These are phyloP conservation scores for rapeseed (Brassica napus) DNA, from an alignment of 345 rosid genomes.

Conservation along the genomic window Da-Ae NC_063434.1:2398001-2398500, in stretches of 20 bases:
- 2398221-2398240: constrained; percentile 61
- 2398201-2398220: constrained; percentile 54
- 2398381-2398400: constrained; percentile 42
- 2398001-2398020: background rate
- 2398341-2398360: constrained; percentile 55
- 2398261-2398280: constrained; percentile 42
- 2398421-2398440: constrained; percentile 43
- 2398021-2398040: background rate
- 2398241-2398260: constrained; percentile 55
- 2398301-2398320: constrained; percentile 46
- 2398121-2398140: constrained; percentile 56
- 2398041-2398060: constrained; percentile 32
- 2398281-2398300: constrained; percentile 54
- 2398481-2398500: constrained; percentile 41
- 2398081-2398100: constrained; percentile 46
- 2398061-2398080: constrained; percentile 47
- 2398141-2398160: constrained; percentile 48
- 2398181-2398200: constrained; percentile 51
- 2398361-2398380: constrained; percentile 63
- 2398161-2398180: constrained; percentile 41
- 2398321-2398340: constrained; percentile 43
- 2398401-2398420: constrained; percentile 47
- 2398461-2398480: constrained; percentile 45
- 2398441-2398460: constrained; percentile 43
- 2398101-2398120: constrained; percentile 47